A percentile compares a stretch with the other conserved stretches of the same genome.
Evolutionary conservation across 139 green algal species (phyloP).

Genomic region (Raphidocelis subcapitata): DNA sequence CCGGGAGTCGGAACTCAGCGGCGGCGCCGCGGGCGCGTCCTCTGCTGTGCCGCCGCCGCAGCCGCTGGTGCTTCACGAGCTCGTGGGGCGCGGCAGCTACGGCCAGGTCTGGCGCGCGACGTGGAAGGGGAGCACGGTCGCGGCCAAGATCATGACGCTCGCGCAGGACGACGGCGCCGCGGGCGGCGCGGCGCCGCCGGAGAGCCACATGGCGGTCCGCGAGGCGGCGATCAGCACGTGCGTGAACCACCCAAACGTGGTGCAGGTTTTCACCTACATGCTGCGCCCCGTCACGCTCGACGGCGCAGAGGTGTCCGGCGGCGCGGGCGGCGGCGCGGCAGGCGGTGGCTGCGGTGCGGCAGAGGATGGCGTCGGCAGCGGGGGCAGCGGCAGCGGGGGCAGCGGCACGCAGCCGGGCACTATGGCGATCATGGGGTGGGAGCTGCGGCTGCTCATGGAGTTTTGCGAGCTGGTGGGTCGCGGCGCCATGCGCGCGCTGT

Average conservation of each 20-base stretch:
- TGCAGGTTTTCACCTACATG: slow-evolving; percentile 10
- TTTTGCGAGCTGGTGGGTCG: slow-evolving; percentile 18
- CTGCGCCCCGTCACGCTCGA: not conserved
- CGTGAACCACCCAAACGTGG: slow-evolving; percentile 15
- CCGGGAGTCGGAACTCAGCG: no score
- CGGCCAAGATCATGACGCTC: slow-evolving; percentile 93
- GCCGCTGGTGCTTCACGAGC: no score
- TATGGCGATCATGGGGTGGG: slow-evolving; percentile 25
- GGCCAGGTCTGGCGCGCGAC: no score
- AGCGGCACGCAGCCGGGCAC: not conserved
- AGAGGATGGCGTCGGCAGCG: not conserved
- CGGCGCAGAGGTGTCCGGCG: not conserved
- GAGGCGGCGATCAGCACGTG: slow-evolving; percentile 32
- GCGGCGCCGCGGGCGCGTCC: no score
- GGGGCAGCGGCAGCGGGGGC: not conserved
- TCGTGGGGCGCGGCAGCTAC: no score
- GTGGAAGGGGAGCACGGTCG: slow-evolving; percentile 80
- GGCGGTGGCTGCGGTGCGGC: slow-evolving; percentile 1
- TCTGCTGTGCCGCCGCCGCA: no score
- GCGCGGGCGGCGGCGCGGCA: slow-evolving; percentile 21
- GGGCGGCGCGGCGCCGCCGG: no score
- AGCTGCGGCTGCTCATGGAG: slow-evolving; percentile 46
- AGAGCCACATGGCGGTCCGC: slow-evolving; percentile 17
- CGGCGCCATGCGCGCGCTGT: not conserved
- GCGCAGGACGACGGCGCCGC: not conserved